Percentiles rank a stretch among this genome's conserved stretches.
Conservation (phyloP, 306 rosid species). For the Cicer yamashitae region DNA sequence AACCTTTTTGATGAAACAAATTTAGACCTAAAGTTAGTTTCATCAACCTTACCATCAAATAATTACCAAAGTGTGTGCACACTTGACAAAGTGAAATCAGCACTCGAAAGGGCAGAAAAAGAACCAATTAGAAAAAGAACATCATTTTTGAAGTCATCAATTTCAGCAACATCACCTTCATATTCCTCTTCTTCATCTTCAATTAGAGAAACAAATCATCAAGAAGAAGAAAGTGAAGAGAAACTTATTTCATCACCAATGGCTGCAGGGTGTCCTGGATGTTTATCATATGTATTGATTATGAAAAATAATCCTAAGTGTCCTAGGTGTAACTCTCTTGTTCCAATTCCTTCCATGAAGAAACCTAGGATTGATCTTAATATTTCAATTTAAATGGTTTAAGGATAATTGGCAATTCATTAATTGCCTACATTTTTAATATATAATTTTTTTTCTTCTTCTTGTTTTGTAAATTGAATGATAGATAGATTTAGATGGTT, state of each 20-base stretch:
- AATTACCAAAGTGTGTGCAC: slow-evolving; percentile 89
- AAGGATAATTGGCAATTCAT: slow-evolving; percentile 20
- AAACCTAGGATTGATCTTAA: slow-evolving; percentile 95
- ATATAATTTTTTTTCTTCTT: slow-evolving; percentile 21
- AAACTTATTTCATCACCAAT: slow-evolving; percentile 62
- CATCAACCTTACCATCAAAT: slow-evolving; percentile 56
- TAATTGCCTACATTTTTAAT: slow-evolving; percentile 35
- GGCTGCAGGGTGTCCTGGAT: slow-evolving; percentile 96
- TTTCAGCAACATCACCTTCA: slow-evolving; percentile 61
- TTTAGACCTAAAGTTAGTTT: slow-evolving; percentile 68
- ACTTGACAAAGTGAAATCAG: slow-evolving; percentile 91
- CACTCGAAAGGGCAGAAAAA: slow-evolving; percentile 92
- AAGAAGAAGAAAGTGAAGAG: slow-evolving; percentile 70
- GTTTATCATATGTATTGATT: slow-evolving; percentile 84
- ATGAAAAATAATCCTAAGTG: slow-evolving; percentile 89
- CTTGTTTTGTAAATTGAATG: slow-evolving; percentile 66
- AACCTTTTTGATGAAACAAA: slow-evolving; percentile 76
- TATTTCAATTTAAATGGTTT: slow-evolving; percentile 61
- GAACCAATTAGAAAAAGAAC: slow-evolving; percentile 70
- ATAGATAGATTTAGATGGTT: slow-evolving; percentile 52
- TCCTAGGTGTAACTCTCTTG: slow-evolving; percentile 81
- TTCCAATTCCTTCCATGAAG: slow-evolving; percentile 70
- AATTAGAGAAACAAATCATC: slow-evolving; percentile 53
- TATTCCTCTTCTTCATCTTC: slow-evolving; percentile 73
- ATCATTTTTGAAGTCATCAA: slow-evolving; percentile 59